Base-by-base conservation (phyloP, 2,329 filamentous ascomycete species). In the Claviceps cyperi region DNA sequence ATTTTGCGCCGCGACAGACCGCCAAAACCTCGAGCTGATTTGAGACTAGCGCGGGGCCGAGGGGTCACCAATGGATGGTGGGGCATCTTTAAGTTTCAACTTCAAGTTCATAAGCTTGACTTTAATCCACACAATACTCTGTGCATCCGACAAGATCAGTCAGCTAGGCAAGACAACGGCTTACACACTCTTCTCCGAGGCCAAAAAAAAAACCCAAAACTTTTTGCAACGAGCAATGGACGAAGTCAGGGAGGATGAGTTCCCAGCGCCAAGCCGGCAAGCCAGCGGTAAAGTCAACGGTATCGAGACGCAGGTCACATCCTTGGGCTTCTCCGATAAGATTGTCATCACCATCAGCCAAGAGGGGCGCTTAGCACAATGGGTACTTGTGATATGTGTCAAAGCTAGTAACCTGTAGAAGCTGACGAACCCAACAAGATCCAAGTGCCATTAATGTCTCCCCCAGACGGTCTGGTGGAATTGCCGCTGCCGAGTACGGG, bases 281-380 rank as follows among this genome's bases (percentile, higher is more conserved):
- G 73, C 72, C 14, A 72, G 73, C 1, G 82, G 83, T 2, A 62
- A 72, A 3, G 78, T 96, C 53, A 79, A 83, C 54, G 81, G 80
- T 32, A 65, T 83, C 21, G 65, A 74, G 37, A 97, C 92, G 1
- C 80, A 88, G 56, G 82, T 86, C 36, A 81, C 80, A 39, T 75
- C 76, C 11, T 72, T 89, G 49, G 79, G 75, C 58, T 97, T 97
- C 67, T 76, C 82, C 8, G 92, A 97, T 75, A 94, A 88, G 67
- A 88, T 98, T 59, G 69, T 98, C 58, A 72, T 98, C 54, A 96
- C 89, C 1, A 76, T 97, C 52, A 86, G 86, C 0, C 92, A 97
- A 68, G 78, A 83, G 53, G 91, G 90, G 6, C 78, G 83, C 52
- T 69, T 97, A 45, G 85, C 86, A 19, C 92, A 97, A 74, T 98